Evolutionary conservation across 805 yeast genomes (phyloP).

Genomic region (Metschnikowia santaceciliae): DNA sequence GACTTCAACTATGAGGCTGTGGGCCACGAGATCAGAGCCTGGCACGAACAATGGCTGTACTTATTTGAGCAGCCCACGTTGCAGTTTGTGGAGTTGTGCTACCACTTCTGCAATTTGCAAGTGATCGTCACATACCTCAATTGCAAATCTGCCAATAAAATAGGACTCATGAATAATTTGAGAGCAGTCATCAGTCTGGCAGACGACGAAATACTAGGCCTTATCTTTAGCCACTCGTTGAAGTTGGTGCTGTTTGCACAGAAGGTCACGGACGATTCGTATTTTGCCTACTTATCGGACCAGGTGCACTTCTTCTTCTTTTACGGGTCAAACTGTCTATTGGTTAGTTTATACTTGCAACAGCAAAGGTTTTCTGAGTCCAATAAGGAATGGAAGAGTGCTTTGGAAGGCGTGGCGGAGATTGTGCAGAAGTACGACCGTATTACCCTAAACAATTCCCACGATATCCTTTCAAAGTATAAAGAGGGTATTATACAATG

Average conservation of each 20-base stretch:
- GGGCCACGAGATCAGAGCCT: slow-evolving; percentile 46
- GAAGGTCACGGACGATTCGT: slow-evolving; percentile 45
- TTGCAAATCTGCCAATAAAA: neutral
- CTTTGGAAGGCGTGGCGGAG: slow-evolving; percentile 15
- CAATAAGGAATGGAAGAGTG: slow-evolving; percentile 3
- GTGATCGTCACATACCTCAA: slow-evolving; percentile 39
- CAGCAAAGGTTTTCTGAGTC: neutral
- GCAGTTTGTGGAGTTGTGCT: slow-evolving; percentile 71
- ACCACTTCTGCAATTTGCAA: slow-evolving; percentile 56
- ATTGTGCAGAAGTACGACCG: slow-evolving; percentile 28
- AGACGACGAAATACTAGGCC: slow-evolving; percentile 25
- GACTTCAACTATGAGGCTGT: slow-evolving; percentile 32
- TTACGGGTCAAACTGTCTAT: slow-evolving; percentile 37
- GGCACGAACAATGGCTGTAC: slow-evolving; percentile 70
- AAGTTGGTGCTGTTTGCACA: slow-evolving; percentile 40
- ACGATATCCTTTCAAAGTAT: slow-evolving; percentile 31
- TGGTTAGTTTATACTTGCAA: slow-evolving; percentile 22
- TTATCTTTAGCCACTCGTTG: slow-evolving; percentile 40
- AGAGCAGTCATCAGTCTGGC: slow-evolving; percentile 22
- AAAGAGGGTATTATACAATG: slow-evolving; percentile 20
- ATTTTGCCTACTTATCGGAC: slow-evolving; percentile 68
- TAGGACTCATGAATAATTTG: slow-evolving; percentile 17
- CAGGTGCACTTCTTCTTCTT: slow-evolving; percentile 56
- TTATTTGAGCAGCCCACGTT: slow-evolving; percentile 65
- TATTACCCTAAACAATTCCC: slow-evolving; percentile 24